A percentile compares a stretch with the other conserved stretches of the same genome.
Evolutionary conservation across 2,329 filamentous ascomycete genomes (phyloP).

Genomic region (Aureobasidium sp.): DNA sequence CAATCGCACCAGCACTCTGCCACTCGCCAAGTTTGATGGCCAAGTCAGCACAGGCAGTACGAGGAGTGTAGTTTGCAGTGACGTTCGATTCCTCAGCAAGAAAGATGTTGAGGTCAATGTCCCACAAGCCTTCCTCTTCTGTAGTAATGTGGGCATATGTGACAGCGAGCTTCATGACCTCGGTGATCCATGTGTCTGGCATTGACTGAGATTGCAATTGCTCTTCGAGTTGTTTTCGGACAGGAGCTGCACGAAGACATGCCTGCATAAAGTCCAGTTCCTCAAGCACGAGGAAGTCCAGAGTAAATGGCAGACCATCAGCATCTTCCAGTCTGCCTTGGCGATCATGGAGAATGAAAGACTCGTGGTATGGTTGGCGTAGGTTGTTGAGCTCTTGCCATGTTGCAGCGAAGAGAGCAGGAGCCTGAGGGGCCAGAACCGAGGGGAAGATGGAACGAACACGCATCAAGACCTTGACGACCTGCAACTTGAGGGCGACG

Average conservation of each 20-base stretch:
- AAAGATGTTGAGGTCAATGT: constrained; percentile 92
- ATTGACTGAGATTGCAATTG: constrained; percentile 58
- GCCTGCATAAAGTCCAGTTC: constrained; percentile 93
- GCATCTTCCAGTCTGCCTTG: constrained; percentile 85
- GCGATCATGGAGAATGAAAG: constrained; percentile 78
- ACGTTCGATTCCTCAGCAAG: constrained; percentile 91
- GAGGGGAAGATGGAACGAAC: constrained; percentile 76
- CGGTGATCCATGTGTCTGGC: constrained; percentile 70
- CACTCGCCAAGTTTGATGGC: constrained; percentile 90
- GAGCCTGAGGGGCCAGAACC: constrained; percentile 73
- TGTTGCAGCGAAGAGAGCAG: constrained; percentile 71
- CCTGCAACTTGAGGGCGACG: constrained; percentile 82
- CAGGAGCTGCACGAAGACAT: constrained; percentile 77
- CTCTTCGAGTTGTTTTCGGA: constrained; percentile 78
- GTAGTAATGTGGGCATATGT: constrained; percentile 82
- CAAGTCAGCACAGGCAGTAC: constrained; percentile 85
- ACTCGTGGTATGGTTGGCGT: constrained; percentile 63
- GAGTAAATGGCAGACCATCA: constrained; percentile 84
- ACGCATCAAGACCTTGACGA: constrained; percentile 83
- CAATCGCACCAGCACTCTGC: constrained; percentile 66
- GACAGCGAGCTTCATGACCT: constrained; percentile 78
- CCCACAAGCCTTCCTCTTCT: constrained; percentile 93
- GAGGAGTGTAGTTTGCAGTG: constrained; percentile 90
- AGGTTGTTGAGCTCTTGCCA: constrained; percentile 80
- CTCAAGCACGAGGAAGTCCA: constrained; percentile 89